Evolutionary conservation across 345 rosid genomes (phyloP), one percentile per base, ranked within the genome.

Genomic region (Pistacia vera): DNA sequence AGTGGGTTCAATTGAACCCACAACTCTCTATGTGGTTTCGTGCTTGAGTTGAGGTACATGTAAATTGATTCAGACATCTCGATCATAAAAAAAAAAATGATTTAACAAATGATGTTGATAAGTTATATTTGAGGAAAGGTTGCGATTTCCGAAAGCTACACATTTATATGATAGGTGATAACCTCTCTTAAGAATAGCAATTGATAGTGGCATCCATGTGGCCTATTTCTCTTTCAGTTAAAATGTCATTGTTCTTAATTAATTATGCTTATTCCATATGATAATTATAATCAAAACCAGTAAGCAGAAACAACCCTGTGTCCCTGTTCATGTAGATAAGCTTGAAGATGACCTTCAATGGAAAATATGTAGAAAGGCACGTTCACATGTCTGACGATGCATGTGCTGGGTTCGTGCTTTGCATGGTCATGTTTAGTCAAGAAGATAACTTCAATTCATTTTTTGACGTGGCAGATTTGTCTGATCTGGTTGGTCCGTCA

Each of bases 351-450:
- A 38, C 41, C 41, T 38, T 38, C 41, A 38, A 38, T 38, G 41
- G 41, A 35, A 17, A 18, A 2, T 63, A 62, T 25, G 46, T 71
- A n/a, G 56, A 22, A 22, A 11, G 66, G 35, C 72, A 75, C 48
- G 66, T 75, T 75, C 78, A 66, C 72, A 66, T 66, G 78, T 75
- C 78, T 67, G 18, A 11, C n/a, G 44, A 11, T 66, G 16, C 28
- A 38, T 16, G 59, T 35, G 65, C 4, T 17, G 49, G 67, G 35
- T 41, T 38, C 56, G 12, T 20, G 25, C 25, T 25, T 25, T 25
- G 17, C 30, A 46, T 61, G 75, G 68, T 62, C 11, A 5, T 60
- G 8, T 38, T 38, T 60, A 2, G 76, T 51, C 13, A 35, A 52
- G 70, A 54, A 63, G 62, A 52, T 33, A 7, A 49, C 51, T 63